These are phyloP conservation scores for Phytopythium oedochilum DNA, from an alignment of 352 stramenopile species.

Conservation along the genomic window DNA sequence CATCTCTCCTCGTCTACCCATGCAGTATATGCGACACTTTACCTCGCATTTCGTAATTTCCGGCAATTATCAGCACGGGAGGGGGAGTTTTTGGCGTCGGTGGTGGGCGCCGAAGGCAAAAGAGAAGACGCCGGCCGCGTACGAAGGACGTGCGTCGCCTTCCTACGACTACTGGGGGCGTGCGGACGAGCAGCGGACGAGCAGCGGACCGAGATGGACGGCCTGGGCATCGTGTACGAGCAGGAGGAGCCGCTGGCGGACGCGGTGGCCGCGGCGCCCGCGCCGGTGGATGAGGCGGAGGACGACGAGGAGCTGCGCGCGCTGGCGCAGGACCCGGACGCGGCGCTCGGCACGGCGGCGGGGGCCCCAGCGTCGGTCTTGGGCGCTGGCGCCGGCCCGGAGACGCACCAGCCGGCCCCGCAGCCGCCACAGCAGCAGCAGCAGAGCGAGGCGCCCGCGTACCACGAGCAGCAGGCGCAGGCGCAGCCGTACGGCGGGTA, in stretches of 20 bases:
- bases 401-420: constrained; percentile 9
- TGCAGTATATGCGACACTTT: neutral
- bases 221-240: constrained; percentile 72
- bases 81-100: neutral
- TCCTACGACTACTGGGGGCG: no score
- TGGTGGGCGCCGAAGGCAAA: neutral
- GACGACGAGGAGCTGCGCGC: constrained; percentile 72
- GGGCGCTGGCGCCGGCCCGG: constrained; percentile 2
- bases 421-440: constrained; percentile 13
- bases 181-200: no score
- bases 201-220: constrained; percentile 36
- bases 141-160: no score
- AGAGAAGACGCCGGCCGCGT: neutral
- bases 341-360: neutral
- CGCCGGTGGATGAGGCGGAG: constrained; percentile 15
- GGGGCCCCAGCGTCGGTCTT: no score
- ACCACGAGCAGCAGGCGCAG: constrained; percentile 18
- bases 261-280: neutral
- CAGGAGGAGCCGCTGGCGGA: constrained; percentile 52
- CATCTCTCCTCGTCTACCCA: no score
- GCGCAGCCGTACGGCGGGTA: constrained; percentile 17
- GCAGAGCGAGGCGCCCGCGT: constrained; percentile 4
- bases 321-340: constrained; percentile 53
- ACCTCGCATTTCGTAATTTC: neutral
- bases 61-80: neutral